Evolutionary conservation across 2,329 filamentous ascomycete genomes (phyloP), one percentile per base, ranked within the genome.

Genomic region (Botrytis galanthina): DNA sequence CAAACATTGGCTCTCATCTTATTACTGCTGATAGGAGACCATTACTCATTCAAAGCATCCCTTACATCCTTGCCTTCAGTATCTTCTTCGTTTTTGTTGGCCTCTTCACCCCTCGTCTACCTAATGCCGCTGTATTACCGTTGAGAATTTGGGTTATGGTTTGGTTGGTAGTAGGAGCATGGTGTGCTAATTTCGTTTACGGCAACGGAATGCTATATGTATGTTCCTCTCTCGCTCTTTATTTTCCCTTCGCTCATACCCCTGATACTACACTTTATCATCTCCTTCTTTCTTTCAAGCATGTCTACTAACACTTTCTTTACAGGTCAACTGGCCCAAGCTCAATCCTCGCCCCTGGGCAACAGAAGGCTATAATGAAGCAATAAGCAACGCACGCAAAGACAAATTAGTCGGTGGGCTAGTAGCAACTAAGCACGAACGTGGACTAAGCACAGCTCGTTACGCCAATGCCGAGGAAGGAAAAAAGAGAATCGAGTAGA

Each of bases 241-340:
- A 39, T 29, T 16, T 29, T 4, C 32, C 22, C 32, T 42, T 61
- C 48, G 39, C 10, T 39, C 10, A 35, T 37, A 39, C 16, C 51
- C n/a, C n/a, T 57, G 16, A n/a, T n/a, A n/a, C 14, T 62, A n/a
- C 10, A 26, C 26, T 26, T 26, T 4, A n/a, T 18, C 14, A 18
- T 66, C 16, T 44, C 14, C 22, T n/a, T n/a, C 10, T 54, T 51
- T 39, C 29, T 18, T 10, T 12, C 54, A 37, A 37, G 4, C 22
- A 26, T 35, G 39, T 46, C 26, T 67, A 48, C 22, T 59, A 46
- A 72, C 26, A 29, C 48, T 26, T 39, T 20, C 59, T 37, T 44
- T 70, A 62, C 75, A 97, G 94, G 95, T 98, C 78, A 98, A 98
- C 84, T 99, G 97, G 96, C 96, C 96, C 16, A 98, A 97, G 81